Conservation (phyloP, 345 rosid genomes). For the Salix exigua region DNA sequence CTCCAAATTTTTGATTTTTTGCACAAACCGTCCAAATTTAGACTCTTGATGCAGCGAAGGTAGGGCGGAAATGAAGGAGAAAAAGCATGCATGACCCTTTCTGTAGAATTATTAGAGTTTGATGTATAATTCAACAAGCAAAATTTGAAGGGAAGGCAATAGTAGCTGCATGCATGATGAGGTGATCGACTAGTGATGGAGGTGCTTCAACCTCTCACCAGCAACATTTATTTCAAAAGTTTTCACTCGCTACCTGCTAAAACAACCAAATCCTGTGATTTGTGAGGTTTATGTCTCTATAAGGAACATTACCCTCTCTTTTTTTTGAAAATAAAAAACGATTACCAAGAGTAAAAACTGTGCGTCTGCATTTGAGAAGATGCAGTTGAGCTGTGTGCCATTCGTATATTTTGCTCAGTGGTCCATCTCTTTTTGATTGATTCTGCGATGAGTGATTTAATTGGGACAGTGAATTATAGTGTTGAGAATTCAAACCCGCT, state of each 20-base stretch:
- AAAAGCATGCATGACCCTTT: background rate
- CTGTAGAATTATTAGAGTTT: background rate
- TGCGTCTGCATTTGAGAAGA: background rate
- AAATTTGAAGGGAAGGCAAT: background rate
- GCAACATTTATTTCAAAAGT: too few species aligned
- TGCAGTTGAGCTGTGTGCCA: background rate
- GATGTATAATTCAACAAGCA: background rate
- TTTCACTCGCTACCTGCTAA: too few species aligned
- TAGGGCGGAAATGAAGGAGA: background rate
- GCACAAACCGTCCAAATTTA: background rate
- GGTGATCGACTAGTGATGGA: too few species aligned
- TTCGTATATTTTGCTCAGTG: background rate
- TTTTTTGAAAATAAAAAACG: too few species aligned
- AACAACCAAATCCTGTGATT: too few species aligned
- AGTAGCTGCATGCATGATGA: background rate
- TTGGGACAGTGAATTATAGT: background rate
- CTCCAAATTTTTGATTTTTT: too few species aligned
- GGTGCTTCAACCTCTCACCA: background rate
- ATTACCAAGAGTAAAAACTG: background rate
- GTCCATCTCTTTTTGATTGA: background rate
- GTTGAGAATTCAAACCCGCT: too few species aligned
- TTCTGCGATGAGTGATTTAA: background rate
- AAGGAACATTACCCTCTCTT: too few species aligned
- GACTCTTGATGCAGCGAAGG: background rate
- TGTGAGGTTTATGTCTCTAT: too few species aligned